Evolutionary conservation across 2,329 filamentous ascomycete genomes (phyloP).

Genomic region (Pyricularia grisea): DNA sequence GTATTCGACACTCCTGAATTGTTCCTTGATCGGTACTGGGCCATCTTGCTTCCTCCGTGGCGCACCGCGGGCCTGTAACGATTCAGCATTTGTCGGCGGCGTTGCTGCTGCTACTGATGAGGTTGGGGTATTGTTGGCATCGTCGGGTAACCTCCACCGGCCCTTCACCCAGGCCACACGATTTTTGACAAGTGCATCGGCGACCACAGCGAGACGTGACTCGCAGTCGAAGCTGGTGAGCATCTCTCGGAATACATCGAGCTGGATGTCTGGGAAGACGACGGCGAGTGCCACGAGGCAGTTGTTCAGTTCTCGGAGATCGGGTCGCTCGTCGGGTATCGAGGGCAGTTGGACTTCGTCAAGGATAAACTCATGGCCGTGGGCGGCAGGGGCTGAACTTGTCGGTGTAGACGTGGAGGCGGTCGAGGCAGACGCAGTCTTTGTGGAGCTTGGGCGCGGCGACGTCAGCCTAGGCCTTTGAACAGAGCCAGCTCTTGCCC

Average conservation of each 20-base stretch:
- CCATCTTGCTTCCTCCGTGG: background rate
- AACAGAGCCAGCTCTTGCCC: conserved; percentile 6
- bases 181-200: conserved; percentile 67
- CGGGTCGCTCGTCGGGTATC: conserved; percentile 40
- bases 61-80: background rate
- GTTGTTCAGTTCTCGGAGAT: conserved; percentile 61
- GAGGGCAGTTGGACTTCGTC: conserved; percentile 45
- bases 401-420: background rate
- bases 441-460: conserved; percentile 1
- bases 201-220: conserved; percentile 67
- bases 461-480: conserved; percentile 11
- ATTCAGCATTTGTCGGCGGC: background rate
- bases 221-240: conserved; percentile 65
- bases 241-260: conserved; percentile 78
- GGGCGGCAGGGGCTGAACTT: background rate
- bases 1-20: conserved; percentile 59
- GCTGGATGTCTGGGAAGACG: conserved; percentile 72
- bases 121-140: conserved; percentile 8
- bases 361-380: conserved; percentile 35
- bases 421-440: background rate
- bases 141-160: conserved; percentile 43
- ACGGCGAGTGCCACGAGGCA: conserved; percentile 59
- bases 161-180: conserved; percentile 62
- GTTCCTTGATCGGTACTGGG: conserved; percentile 47
- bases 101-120: conserved; percentile 19